phyloP scores from a whole-genome alignment of 139 green algal species.

The Chlamydomonas incerta region DNA sequence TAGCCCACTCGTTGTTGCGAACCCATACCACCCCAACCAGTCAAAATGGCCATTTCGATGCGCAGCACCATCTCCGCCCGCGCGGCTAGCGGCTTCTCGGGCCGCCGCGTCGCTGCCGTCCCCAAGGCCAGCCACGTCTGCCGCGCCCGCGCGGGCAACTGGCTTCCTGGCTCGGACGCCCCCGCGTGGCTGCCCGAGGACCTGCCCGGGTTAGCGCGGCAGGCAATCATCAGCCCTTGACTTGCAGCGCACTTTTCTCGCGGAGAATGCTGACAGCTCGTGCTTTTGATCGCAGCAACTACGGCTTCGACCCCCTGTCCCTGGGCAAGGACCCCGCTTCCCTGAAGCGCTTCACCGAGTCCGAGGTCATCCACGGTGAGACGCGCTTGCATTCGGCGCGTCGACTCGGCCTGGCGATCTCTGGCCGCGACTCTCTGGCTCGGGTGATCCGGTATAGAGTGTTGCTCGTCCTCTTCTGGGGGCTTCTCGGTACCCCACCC shows the following conservation, averaged over 20 bases:
- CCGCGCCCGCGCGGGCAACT: slow-evolving; percentile 77
- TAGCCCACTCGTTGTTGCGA: not conserved
- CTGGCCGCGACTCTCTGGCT: too few relatives aligned
- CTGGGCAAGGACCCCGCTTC: slow-evolving; percentile 68
- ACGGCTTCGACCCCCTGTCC: slow-evolving; percentile 86
- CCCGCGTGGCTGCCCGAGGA: slow-evolving; percentile 78
- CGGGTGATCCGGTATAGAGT: too few relatives aligned
- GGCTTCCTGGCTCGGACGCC: slow-evolving; percentile 75
- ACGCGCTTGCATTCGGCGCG: too few relatives aligned
- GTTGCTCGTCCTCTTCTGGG: too few relatives aligned
- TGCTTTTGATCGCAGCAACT: slow-evolving; percentile 61
- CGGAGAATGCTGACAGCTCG: not conserved
- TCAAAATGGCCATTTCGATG: slow-evolving; percentile 48
- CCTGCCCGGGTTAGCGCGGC: slow-evolving; percentile 18
- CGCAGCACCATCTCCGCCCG: slow-evolving; percentile 34
- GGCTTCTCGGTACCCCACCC: too few relatives aligned
- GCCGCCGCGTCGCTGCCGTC: slow-evolving; percentile 42
- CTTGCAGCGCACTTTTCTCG: not conserved
- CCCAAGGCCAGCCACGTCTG: slow-evolving; percentile 57
- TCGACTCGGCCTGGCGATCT: too few relatives aligned
- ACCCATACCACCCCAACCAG: not conserved
- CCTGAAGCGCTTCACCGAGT: slow-evolving; percentile 59
- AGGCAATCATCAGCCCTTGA: not conserved
- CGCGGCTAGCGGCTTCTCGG: slow-evolving; percentile 41
- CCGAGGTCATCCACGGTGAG: slow-evolving; percentile 73